These are phyloP conservation scores for Cladophialophora chaetospira DNA, from an alignment of 2,329 filamentous ascomycete genomes.

Conservation along the genomic window DNA sequence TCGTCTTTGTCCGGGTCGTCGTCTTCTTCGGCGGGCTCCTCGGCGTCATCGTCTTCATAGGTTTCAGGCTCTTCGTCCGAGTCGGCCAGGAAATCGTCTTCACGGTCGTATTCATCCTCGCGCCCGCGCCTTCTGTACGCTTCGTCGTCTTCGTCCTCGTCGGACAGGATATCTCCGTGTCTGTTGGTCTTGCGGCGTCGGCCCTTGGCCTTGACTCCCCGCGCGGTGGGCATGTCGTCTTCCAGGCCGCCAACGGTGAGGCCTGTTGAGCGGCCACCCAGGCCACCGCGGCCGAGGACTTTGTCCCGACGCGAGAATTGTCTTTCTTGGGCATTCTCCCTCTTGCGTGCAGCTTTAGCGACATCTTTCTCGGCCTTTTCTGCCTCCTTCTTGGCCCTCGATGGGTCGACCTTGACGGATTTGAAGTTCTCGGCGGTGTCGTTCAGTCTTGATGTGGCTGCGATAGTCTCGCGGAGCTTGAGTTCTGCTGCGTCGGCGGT, in stretches of 20 bases:
- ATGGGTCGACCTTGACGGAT: conserved; percentile 61
- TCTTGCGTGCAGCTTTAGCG: conserved; percentile 55
- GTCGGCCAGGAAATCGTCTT: conserved; percentile 71
- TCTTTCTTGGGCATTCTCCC: conserved; percentile 58
- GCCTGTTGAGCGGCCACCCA: conserved; percentile 48
- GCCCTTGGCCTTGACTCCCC: conserved; percentile 37
- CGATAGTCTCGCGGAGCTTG: conserved; percentile 62
- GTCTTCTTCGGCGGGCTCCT: conserved; percentile 42
- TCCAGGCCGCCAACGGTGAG: conserved; percentile 61
- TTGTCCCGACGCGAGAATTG: conserved; percentile 55
- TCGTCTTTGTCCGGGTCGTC: conserved; percentile 50
- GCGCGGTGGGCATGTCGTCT: conserved; percentile 52
- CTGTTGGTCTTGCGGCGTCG: conserved; percentile 45
- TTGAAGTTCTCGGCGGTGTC: conserved; percentile 38
- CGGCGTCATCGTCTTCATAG: conserved; percentile 46
- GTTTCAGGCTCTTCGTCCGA: conserved; percentile 53
- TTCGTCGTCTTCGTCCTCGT: conserved; percentile 51
- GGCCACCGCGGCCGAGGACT: conserved; percentile 51
- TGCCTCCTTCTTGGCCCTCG: conserved; percentile 60
- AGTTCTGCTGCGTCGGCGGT: conserved; percentile 63
- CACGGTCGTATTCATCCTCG: conserved; percentile 80
- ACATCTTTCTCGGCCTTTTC: conserved; percentile 63
- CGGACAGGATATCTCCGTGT: conserved; percentile 51
- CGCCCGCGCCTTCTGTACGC: conserved; percentile 53
- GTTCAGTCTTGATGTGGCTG: conserved; percentile 58